Base-by-base conservation (phyloP, 192 early-diverging fungal species). In the Coemansia umbellata region DNA sequence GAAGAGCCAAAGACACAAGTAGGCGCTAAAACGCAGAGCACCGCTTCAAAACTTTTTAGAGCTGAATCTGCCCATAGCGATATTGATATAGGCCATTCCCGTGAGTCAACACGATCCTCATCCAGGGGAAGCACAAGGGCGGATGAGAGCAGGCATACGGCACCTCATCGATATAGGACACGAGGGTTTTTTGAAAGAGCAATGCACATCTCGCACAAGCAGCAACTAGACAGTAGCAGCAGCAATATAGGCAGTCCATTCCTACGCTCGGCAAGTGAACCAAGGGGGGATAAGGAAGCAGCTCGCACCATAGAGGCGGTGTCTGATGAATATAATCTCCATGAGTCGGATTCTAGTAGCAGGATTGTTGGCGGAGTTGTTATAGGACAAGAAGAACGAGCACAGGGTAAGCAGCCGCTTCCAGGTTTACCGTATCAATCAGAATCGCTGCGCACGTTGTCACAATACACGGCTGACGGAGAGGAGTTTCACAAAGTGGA, bases 171-270 rank as follows among this genome's bases (percentile, higher is more conserved):
- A 3, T 50, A 30, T 10, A 50, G 28, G 32, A 53, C 61, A 13
- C 47, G 53, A 11, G 61, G 50, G 53, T 26, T 63, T 27, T 50
- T 63, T 42, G 53, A 63, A 51, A 63, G 41, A 27, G 61, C 61
- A 31, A 48, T 63, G 22, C 44, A 53, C 24, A 43, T 51, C n/a
- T 43, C 28, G 4, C 47, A 47, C 32, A 47, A 47, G 13, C 28
- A 50, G 4, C 39, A 13, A 14, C 31, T 17, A 26, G 36, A 9
- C 31, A 11, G 2, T 40, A 37, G 5, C 18, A 31, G 10, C 19
- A 32, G 9, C 47, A 44, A 0, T 55, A 32, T 24, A 63, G 40
- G 15, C 47, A 55, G 11, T 40, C 53, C 26, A 37, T 30, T 7
- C 4, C 43, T 14, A 28, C 43, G 43, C 1, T 21, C 43, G n/a